A percentile compares a stretch with the other conserved stretches of the same genome.
phyloP scores from a whole-genome alignment of 2,329 filamentous ascomycete species.

The Ophiostoma sp. region DNA sequence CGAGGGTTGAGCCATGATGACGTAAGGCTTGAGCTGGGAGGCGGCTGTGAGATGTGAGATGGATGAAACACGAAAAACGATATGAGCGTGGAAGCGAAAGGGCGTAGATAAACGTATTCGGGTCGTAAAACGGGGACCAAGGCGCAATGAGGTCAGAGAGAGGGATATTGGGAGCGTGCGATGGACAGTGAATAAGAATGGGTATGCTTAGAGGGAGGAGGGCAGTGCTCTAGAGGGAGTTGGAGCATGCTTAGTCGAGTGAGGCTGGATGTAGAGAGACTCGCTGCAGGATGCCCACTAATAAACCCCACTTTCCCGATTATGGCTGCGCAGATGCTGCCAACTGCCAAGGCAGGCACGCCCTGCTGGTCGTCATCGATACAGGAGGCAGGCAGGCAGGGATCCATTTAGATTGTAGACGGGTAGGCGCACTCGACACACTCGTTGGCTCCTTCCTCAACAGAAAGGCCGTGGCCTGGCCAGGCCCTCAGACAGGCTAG shows the following conservation, averaged over 20 bases:
- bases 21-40: conserved; percentile 3
- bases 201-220: background rate
- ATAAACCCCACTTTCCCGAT: conserved; percentile 1
- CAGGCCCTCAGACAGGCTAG: background rate
- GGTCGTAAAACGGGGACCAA: background rate
- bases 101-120: background rate
- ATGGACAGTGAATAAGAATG: background rate
- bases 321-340: background rate
- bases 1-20: conserved; percentile 14
- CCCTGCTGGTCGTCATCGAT: too few species aligned
- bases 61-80: background rate
- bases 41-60: background rate
- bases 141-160: too few species aligned
- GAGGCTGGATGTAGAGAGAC: background rate
- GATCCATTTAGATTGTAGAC: too few species aligned
- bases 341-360: conserved; percentile 17
- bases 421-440: background rate
- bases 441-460: background rate
- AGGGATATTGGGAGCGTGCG: background rate
- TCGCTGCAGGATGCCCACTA: background rate
- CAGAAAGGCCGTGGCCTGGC: background rate
- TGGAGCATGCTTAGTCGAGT: background rate
- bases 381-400: background rate
- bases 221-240: background rate
- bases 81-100: background rate